These are phyloP conservation scores for Ogataea sp. DNA, from an alignment of 805 yeast species.

Conservation along the genomic window DNA sequence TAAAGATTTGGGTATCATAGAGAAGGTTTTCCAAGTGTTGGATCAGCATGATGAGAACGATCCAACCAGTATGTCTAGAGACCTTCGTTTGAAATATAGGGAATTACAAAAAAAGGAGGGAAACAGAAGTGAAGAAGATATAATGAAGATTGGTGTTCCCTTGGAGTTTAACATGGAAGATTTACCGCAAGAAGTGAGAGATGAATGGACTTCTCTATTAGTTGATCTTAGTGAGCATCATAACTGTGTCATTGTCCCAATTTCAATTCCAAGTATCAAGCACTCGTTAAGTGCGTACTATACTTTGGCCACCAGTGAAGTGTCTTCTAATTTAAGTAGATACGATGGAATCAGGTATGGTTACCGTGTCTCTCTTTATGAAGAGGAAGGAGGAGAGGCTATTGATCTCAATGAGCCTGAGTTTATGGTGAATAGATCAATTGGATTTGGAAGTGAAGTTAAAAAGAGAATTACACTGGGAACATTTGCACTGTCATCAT, in stretches of 20 bases:
- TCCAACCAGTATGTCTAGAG: constrained; percentile 55
- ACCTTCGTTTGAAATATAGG: constrained; percentile 21
- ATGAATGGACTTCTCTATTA: constrained; percentile 40
- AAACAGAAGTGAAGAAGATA: constrained; percentile 6
- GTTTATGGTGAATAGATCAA: constrained; percentile 50
- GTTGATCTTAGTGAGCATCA: constrained; percentile 36
- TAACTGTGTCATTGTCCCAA: constrained; percentile 44
- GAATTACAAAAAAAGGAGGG: constrained; percentile 1
- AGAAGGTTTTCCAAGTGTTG: constrained; percentile 44
- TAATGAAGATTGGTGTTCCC: constrained; percentile 62
- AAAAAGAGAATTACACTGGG: constrained; percentile 79
- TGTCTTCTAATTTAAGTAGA: constrained; percentile 83
- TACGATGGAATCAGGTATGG: constrained; percentile 92
- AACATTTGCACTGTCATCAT: constrained; percentile 75
- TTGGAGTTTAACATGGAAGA: constrained; percentile 55
- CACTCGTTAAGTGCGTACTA: constrained; percentile 74
- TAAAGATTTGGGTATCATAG: constrained; percentile 34
- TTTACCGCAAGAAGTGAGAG: constrained; percentile 37
- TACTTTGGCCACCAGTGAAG: constrained; percentile 87
- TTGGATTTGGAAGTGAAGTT: constrained; percentile 76
- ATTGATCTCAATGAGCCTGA: constrained; percentile 17
- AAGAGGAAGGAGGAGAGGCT: too few species aligned
- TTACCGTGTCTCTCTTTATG: constrained; percentile 30
- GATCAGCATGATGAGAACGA: constrained; percentile 65
- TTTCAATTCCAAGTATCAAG: constrained; percentile 65